These are phyloP conservation scores for Gossypium rotundifolium DNA, from an alignment of 345 rosid genomes.

Conservation along the genomic window DNA sequence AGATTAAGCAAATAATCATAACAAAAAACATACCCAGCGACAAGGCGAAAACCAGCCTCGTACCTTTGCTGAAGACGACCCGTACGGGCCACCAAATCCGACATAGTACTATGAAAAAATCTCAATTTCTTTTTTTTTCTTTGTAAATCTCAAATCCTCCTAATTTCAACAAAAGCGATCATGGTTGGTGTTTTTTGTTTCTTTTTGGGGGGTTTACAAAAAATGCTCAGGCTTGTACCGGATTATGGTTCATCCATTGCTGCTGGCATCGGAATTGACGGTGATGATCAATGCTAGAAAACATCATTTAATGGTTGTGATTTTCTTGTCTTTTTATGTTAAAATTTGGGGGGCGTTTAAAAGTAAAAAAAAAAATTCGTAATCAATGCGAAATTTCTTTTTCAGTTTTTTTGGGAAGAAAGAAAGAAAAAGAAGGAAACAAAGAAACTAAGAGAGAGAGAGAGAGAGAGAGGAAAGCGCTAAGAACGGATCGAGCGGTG, in stretches of 20 bases:
- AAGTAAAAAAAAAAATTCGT: not conserved
- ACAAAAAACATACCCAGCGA: conserved; percentile 62
- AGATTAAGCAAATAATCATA: not conserved
- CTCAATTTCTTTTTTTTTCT: not conserved
- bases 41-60: conserved; percentile 88
- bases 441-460: not conserved
- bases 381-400: not conserved
- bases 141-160: not conserved
- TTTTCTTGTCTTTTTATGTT: conserved; percentile 1
- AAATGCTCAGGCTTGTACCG: conserved; percentile 23
- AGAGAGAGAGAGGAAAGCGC: conserved; percentile 16
- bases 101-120: conserved; percentile 32
- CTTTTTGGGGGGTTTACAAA: not conserved
- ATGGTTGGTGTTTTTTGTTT: not conserved
- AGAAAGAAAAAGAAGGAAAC: not conserved
- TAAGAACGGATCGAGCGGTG: conserved; percentile 34
- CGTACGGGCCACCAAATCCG: conserved; percentile 93
- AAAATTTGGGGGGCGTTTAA: not conserved
- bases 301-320: conserved; percentile 34
- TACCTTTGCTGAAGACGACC: conserved; percentile 98
- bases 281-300: conserved; percentile 19
- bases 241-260: conserved; percentile 28
- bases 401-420: conserved; percentile 3
- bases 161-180: conserved; percentile 14
- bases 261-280: conserved; percentile 24